These are phyloP conservation scores for Xylaria arbuscula DNA, from an alignment of 2,329 filamentous ascomycete genomes.

Conservation along the genomic window DNA sequence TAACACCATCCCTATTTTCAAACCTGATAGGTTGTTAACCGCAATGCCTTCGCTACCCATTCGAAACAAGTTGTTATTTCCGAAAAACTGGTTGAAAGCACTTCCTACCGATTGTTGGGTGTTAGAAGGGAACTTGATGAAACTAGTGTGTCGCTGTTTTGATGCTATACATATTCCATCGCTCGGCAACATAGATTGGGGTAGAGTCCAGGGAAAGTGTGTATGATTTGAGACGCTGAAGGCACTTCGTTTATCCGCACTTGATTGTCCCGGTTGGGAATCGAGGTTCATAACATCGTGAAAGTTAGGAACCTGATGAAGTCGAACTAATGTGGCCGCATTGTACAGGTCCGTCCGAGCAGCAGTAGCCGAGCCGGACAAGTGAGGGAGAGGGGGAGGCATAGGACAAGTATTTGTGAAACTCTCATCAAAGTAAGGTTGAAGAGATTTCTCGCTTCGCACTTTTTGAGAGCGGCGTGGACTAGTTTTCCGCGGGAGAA, in stretches of 20 bases:
- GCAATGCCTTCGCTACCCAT: constrained; percentile 59
- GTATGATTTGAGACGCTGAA: constrained; percentile 79
- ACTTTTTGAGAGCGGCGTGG: constrained; percentile 44
- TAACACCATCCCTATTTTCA: constrained; percentile 74
- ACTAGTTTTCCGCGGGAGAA: constrained; percentile 72
- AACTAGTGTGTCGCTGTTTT: constrained; percentile 75
- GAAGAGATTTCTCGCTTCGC: constrained; percentile 43
- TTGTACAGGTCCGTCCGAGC: constrained; percentile 87
- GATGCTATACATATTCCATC: constrained; percentile 83
- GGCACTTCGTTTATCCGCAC: constrained; percentile 24
- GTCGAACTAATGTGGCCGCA: constrained; percentile 83
- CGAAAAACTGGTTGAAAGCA: constrained; percentile 60
- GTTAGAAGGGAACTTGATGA: constrained; percentile 69
- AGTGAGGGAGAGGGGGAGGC: constrained; percentile 66
- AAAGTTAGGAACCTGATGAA: constrained; percentile 79
- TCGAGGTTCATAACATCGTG: constrained; percentile 56
- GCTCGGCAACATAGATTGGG: constrained; percentile 75
- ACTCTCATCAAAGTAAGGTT: constrained; percentile 55
- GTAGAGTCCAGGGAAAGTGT: constrained; percentile 93
- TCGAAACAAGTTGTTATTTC: constrained; percentile 60
- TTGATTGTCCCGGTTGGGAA: constrained; percentile 27
- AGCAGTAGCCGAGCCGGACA: constrained; percentile 83
- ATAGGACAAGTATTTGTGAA: constrained; percentile 74
- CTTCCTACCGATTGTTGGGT: constrained; percentile 55
- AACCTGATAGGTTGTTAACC: constrained; percentile 64